A percentile compares a stretch with the other conserved stretches of the same genome.
phyloP scores from a whole-genome alignment of 257 asterid species.

The Lycium ferocissimum region DNA sequence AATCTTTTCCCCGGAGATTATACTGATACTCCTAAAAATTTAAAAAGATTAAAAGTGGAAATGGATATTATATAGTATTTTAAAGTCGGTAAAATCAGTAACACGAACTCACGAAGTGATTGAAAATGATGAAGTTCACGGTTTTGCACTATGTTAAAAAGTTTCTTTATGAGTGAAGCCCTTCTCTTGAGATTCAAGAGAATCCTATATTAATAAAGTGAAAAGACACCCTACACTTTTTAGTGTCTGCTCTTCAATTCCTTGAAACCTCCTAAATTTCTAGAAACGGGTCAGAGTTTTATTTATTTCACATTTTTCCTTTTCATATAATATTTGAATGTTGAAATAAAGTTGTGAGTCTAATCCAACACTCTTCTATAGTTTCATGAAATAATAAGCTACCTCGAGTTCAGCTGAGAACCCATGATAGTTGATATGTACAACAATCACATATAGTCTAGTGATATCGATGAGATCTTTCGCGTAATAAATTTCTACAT shows the following conservation, averaged over 20 bases:
- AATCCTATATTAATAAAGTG: neutral
- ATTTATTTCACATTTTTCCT: neutral
- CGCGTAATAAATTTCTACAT: too few relatives aligned
- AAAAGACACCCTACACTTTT: conserved; percentile 8
- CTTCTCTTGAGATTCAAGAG: conserved; percentile 11
- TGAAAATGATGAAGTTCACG: neutral
- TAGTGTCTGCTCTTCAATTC: neutral
- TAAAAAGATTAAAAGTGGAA: conserved; percentile 2
- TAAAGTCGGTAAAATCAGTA: neutral
- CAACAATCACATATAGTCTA: too few relatives aligned
- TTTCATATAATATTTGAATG: neutral
- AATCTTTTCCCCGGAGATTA: neutral
- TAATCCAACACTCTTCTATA: neutral
- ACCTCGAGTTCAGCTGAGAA: too few relatives aligned
- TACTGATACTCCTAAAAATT: neutral
- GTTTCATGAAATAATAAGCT: neutral
- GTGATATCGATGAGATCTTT: too few relatives aligned
- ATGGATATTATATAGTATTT: neutral
- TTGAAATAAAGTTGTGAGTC: neutral
- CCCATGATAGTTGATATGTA: too few relatives aligned
- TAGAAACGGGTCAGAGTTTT: neutral
- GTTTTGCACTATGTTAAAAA: conserved; percentile 16
- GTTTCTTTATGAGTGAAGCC: neutral
- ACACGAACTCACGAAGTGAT: neutral
- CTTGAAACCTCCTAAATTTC: neutral